phyloP scores from a whole-genome alignment of 2,329 filamentous ascomycete genomes.

The Alternaria solani region DNA sequence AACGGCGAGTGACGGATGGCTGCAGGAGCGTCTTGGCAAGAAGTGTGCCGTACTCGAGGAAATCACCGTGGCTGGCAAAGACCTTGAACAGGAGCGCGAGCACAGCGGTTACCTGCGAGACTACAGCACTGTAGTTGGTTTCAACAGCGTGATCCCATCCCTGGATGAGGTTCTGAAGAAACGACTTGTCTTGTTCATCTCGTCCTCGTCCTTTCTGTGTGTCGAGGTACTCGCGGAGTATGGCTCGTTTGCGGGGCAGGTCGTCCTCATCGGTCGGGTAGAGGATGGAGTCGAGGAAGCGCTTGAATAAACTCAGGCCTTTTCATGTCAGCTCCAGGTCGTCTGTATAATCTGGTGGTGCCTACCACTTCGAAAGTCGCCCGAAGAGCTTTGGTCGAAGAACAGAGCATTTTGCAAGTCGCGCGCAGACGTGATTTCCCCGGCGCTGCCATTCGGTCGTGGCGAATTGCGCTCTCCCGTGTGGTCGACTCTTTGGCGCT shows the following conservation, averaged over 20 bases:
- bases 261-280: conserved; percentile 63
- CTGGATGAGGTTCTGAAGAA: conserved; percentile 81
- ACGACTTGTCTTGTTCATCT: conserved; percentile 67
- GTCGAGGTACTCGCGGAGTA: conserved; percentile 75
- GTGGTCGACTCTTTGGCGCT: conserved; percentile 44
- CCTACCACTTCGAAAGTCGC: conserved; percentile 43
- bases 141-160: conserved; percentile 86
- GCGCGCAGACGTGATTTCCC: conserved; percentile 45
- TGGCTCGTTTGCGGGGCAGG: conserved; percentile 59
- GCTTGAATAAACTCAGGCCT: conserved; percentile 75
- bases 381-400: conserved; percentile 48
- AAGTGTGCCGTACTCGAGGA: conserved; percentile 76
- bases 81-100: conserved; percentile 82
- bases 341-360: neutral
- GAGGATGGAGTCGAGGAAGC: conserved; percentile 70
- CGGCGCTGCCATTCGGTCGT: conserved; percentile 28
- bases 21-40: conserved; percentile 84
- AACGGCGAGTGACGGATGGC: conserved; percentile 79
- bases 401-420: conserved; percentile 48
- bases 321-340: conserved; percentile 17
- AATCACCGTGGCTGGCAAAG: conserved; percentile 75
- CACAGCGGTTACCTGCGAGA: conserved; percentile 81
- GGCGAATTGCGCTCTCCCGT: conserved; percentile 37
- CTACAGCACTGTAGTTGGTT: conserved; percentile 79
- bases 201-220: conserved; percentile 60